phyloP scores from a whole-genome alignment of 179 eudicot genomes.

The Camellia oleifera region DNA sequence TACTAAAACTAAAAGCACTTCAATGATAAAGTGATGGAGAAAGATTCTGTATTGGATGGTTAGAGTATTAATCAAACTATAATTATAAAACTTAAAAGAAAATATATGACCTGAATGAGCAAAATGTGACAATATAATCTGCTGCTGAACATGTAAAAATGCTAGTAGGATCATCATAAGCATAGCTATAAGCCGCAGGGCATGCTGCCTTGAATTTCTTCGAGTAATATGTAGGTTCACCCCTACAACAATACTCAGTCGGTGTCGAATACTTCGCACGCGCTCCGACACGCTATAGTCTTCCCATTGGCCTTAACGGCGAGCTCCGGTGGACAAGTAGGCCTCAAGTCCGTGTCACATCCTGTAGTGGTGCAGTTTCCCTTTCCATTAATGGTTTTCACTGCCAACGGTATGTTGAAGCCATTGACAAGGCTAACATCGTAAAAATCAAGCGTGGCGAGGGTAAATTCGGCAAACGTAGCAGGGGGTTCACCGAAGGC shows the following conservation, averaged over 20 bases:
- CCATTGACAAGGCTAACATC: constrained; percentile 76
- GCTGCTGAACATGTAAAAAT: constrained; percentile 56
- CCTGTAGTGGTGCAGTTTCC: constrained; percentile 70
- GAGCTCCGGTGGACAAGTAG: constrained; percentile 60
- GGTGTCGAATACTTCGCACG: constrained; percentile 71
- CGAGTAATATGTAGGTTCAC: constrained; percentile 60
- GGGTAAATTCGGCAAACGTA: constrained; percentile 66
- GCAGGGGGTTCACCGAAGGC: constrained; percentile 62
- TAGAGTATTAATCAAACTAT: too few relatives aligned
- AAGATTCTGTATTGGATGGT: too few relatives aligned
- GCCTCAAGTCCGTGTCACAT: constrained; percentile 51
- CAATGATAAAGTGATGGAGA: too few relatives aligned
- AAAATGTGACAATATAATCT: constrained; percentile 61
- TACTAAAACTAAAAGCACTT: too few relatives aligned
- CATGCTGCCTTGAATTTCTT: constrained; percentile 62
- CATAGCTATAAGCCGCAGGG: constrained; percentile 78
- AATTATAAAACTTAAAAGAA: too few relatives aligned
- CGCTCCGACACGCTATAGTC: constrained; percentile 58
- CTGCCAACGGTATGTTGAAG: constrained; percentile 53
- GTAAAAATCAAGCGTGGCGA: constrained; percentile 48
- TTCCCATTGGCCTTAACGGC: constrained; percentile 34
- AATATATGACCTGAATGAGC: constrained; percentile 42
- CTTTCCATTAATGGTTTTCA: constrained; percentile 50
- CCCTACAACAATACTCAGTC: constrained; percentile 76
- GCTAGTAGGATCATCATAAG: constrained; percentile 76